Evolutionary conservation across 2,329 filamentous ascomycete species (phyloP), one percentile per base, ranked within the genome.

Genomic region (Diaporthe nobilis): DNA sequence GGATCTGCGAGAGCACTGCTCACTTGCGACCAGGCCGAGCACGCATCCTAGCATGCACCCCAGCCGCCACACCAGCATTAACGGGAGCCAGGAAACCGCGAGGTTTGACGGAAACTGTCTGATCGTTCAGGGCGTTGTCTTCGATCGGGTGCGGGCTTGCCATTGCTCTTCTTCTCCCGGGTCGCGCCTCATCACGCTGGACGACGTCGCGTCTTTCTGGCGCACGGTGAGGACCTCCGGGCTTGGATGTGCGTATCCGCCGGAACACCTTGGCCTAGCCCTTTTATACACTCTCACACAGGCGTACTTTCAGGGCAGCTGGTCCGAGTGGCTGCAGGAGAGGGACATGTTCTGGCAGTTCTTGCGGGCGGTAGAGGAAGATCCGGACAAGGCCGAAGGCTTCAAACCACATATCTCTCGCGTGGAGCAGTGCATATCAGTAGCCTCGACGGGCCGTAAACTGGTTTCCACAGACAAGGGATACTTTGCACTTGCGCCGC

Each of bases 401-500:
- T 22, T 42, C 20, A 2, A 1, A 42, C 2, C 22, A 10, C 37
- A 12, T 12, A 42, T 44, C 1, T 13, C 58, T 20, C 37, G 2
- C 12, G 7, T 61, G 22, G 37, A 44, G 37, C 37, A 10, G 8
- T 9, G 22, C 7, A 42, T 61, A 42, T 17, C 7, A 28, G 0
- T 5, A 17, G 7, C 2, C 22, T 25, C 37, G 20, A 15, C 3
- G n/a, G 37, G 39, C 28, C 49, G 49, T n/a, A 31, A 47, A 47
- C 28, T 72, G 15, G 7, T 61, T 44, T 13, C n/a, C 20, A 42
- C 47, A 47, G 55, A 49, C 1, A 57, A 39, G 42, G 70, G 70
- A 17, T 60, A 72, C 10, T 72, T 60, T n/a, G 70, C 12, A 34
- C 39, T 72, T 22, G 55, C 25, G 13, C 70, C 55, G 17, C 58